Evolutionary conservation across 176 grass and related monocot genomes (phyloP), one percentile per base, ranked within the genome.

Genomic region (Dactylis glomerata): DNA sequence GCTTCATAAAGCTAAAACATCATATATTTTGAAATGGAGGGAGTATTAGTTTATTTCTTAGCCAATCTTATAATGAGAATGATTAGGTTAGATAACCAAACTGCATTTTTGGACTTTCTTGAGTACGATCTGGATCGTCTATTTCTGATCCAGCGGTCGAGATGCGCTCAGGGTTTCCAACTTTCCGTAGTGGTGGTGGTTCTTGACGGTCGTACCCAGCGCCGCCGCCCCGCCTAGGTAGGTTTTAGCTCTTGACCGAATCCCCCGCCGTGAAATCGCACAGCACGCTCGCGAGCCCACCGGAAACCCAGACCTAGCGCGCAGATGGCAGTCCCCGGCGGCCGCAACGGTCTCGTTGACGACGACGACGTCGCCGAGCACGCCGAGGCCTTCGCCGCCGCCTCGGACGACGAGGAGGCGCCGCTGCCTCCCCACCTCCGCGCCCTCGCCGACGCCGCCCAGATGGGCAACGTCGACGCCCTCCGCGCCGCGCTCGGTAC

Each of bases 381-480:
- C n/a, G 84, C 28, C 56, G 88, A 86, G 66, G 80, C 47, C 55
- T 83, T 83, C 74, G 64, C 0, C 75, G 75, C 9, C 37, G 15
- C 36, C 47, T 78, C 80, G 28, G 91, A 87, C 13, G 91, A 88
- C 28, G 91, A 92, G 28, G 92, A 98, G 6, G 71, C 46, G 54
- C 90, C 83, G 6, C 74, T 92, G 50, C 93, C 96, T 31, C 71
- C 83, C 68, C 87, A 98, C 64, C 96, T 98, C 88, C 90, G 87
- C 40, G 76, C 89, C 19, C 93, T 98, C 83, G 81, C 89, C 73
- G 90, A 84, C 74, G 91, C 93, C 81, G 91, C 92, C 45, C 91
- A 96, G 87, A 78, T 78, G 22, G 96, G 96, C 56, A 80, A 98
- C 34, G 77, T 73, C 61, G 50, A 68, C 24, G 91, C 91, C 83